phyloP scores from a whole-genome alignment of 1,284 basidiomycete genomes.

The Ceraceosorus guamensis region DNA sequence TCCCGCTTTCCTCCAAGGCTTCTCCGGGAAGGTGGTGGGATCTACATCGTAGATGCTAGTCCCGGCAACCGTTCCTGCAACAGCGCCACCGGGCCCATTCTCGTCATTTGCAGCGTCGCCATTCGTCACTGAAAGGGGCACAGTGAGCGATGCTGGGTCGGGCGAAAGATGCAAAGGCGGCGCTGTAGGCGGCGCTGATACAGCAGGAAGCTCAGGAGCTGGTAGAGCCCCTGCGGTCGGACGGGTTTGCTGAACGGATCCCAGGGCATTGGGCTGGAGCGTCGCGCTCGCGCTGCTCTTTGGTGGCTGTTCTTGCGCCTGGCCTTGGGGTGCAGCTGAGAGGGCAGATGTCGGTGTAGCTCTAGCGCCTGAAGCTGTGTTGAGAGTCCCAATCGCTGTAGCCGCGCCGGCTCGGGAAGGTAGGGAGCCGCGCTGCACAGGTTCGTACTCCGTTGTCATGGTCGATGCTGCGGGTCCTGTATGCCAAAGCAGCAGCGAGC shows the following conservation, averaged over 20 bases:
- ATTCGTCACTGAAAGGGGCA: constrained; percentile 54
- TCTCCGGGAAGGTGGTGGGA: constrained; percentile 64
- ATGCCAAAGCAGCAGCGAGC: no score
- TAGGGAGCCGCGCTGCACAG: constrained; percentile 62
- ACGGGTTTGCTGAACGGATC: neutral
- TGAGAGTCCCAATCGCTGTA: neutral
- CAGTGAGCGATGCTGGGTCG: neutral
- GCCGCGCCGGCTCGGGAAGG: constrained; percentile 4
- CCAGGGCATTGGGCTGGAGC: neutral
- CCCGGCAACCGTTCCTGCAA: constrained; percentile 55
- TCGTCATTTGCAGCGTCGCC: constrained; percentile 14
- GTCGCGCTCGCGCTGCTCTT: neutral
- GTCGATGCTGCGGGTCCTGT: constrained; percentile 56
- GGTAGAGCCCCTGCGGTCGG: no score
- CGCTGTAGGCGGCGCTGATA: constrained; percentile 28
- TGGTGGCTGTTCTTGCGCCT: neutral
- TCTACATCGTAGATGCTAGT: constrained; percentile 84
- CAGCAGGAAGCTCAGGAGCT: neutral
- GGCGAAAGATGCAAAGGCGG: constrained; percentile 25
- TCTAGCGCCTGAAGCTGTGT: no score
- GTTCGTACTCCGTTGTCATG: constrained; percentile 82
- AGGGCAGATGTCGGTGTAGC: no score
- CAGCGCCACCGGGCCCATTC: neutral
- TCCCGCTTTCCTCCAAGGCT: constrained; percentile 87
- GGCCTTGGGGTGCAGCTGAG: neutral